Conservation (phyloP, 2,329 filamentous ascomycete genomes). For the Fusarium protoensiforme region DNA sequence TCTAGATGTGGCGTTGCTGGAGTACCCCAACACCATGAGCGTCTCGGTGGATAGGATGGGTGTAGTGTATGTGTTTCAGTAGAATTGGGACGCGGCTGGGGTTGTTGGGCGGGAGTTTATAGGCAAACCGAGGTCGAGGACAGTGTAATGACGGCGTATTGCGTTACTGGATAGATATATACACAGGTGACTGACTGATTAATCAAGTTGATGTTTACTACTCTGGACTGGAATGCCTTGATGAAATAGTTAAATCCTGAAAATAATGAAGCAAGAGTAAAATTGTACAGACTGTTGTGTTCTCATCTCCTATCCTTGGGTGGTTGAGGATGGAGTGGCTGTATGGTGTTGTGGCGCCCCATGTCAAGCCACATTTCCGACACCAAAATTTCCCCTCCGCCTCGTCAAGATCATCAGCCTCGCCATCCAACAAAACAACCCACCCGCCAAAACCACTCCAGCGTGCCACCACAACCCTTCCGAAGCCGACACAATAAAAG, state of each 20-base stretch:
- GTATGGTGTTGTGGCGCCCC: slow-evolving; percentile 10
- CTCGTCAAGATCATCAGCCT: slow-evolving; percentile 47
- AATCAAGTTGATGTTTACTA: neutral
- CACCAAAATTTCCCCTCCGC: slow-evolving; percentile 48
- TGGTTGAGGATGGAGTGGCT: slow-evolving; percentile 17
- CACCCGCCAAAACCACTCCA: slow-evolving; percentile 9
- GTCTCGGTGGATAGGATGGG: slow-evolving; percentile 90
- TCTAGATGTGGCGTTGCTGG: slow-evolving; percentile 87
- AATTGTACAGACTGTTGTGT: neutral
- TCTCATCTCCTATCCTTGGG: neutral
- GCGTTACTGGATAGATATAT: neutral
- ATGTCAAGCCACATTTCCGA: slow-evolving; percentile 30
- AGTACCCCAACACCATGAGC: slow-evolving; percentile 92
- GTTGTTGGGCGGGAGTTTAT: slow-evolving; percentile 10
- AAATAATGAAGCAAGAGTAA: neutral
- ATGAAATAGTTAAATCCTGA: neutral
- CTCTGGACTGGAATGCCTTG: neutral
- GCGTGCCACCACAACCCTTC: neutral
- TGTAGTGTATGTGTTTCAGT: slow-evolving; percentile 84
- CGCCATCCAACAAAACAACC: slow-evolving; percentile 30
- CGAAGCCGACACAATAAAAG: neutral
- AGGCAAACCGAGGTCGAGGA: slow-evolving; percentile 13
- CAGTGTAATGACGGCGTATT: slow-evolving; percentile 18
- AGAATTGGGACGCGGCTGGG: slow-evolving; percentile 30
- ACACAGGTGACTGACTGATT: neutral